These are phyloP conservation scores for Botryosphaeria dothidea DNA, from an alignment of 2,329 filamentous ascomycete species.

Conservation along the genomic window DNA sequence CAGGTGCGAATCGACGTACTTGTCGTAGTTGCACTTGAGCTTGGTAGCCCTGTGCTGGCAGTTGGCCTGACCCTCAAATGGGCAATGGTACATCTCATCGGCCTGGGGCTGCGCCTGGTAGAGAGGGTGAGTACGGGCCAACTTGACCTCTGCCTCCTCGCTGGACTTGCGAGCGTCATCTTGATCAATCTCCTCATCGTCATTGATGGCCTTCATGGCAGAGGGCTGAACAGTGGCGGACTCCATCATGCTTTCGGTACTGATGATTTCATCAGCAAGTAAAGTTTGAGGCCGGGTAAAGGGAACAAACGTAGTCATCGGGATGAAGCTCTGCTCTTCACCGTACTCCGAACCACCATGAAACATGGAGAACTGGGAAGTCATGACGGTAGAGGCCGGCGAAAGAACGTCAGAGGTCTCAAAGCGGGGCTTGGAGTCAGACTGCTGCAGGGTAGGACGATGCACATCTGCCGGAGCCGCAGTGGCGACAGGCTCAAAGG, in stretches of 20 bases:
- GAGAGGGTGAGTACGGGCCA: conserved; percentile 59
- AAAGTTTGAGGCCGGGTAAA: not conserved
- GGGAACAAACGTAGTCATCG: conserved; percentile 8
- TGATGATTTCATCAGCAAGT: not conserved
- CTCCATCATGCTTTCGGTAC: conserved; percentile 6
- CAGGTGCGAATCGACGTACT: conserved; percentile 94
- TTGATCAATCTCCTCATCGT: conserved; percentile 25
- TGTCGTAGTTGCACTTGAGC: conserved; percentile 99
- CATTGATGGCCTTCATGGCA: conserved; percentile 22
- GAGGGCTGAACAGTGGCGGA: conserved; percentile 2
- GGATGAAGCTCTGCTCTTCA: conserved; percentile 14
- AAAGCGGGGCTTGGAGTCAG: conserved; percentile 14
- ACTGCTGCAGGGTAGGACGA: conserved; percentile 9
- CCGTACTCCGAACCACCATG: conserved; percentile 14
- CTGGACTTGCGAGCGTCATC: conserved; percentile 21
- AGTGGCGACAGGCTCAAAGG: conserved; percentile 5
- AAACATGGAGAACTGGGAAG: conserved; percentile 17
- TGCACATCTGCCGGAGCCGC: conserved; percentile 16
- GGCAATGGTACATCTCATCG: conserved; percentile 92
- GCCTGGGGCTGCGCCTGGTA: conserved; percentile 67
- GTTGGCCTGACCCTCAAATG: conserved; percentile 70
- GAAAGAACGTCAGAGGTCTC: conserved; percentile 28
- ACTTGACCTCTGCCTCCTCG: conserved; percentile 39
- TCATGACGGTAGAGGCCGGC: conserved; percentile 32
- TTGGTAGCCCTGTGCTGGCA: conserved; percentile 93